Base-by-base conservation (phyloP, 768 basidiomycete genomes). In the Hygrophoropsis aurantiaca region DNA sequence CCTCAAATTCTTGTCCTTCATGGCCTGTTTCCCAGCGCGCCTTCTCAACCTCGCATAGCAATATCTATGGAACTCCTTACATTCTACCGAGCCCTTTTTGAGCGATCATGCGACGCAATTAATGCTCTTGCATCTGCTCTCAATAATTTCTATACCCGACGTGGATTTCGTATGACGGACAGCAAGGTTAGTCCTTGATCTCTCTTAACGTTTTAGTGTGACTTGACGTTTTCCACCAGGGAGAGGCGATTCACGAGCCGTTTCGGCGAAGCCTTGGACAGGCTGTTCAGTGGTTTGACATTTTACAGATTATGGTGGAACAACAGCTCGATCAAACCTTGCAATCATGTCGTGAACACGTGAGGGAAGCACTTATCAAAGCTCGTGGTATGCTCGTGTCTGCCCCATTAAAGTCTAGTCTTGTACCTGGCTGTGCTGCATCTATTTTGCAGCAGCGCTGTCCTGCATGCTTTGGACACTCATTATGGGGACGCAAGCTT, bases 21-120 rank as follows among this genome's bases (percentile, higher is more conserved):
- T 40, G 64, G 71, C 2, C 44, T 71, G 3, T 74, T 72, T 36
- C 71, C 69, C 2, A 64, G 18, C 5, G 60, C 33, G 51, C 70
- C 26, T 0, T 42, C 49, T 6, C 51, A 55, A 25, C 55, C 62
- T 1, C 40, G 40, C 2, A 49, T 57, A 34, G 53, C 50, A 0
- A 46, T 62, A 10, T 62, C 60, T 0, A 51, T 70, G 2, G 58
- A 67, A 5, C 51, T 72, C 1, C 46, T 72, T 0, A 50, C 64
- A 2, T 69, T 72, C 42, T 71, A 69, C 43, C 45, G 36, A 1
- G 57, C 62, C 2, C 48, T 72, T 1, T 74, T 73, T 35, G 62
- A 72, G 44, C 50, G 57, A 0, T 69, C 71, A 0, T 72, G 69
- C 16, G 61, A 74, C 43, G 11, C 43, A 41, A 51, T 56, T 47